phyloP scores from a whole-genome alignment of 306 rosid species.

The Cicer arietinum region DNA sequence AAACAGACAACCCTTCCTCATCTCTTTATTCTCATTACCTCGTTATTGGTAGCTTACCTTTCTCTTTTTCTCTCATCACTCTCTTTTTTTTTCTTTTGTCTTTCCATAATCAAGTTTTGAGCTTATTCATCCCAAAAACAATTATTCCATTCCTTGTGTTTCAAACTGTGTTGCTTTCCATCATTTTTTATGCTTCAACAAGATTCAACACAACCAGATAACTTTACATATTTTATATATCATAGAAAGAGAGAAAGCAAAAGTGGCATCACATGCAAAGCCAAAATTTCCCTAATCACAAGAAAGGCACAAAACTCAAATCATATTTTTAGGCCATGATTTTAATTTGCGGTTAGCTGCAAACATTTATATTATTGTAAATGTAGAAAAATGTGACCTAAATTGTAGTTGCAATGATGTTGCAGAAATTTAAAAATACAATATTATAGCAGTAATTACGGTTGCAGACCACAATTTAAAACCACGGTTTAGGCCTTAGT shows the following conservation, averaged over 20 bases:
- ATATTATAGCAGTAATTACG: no score
- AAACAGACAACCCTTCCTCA: conserved; percentile 66
- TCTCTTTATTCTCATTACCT: conserved; percentile 48
- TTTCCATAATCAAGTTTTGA: conserved; percentile 45
- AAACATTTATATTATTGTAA: no score
- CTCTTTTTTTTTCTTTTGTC: conserved; percentile 32
- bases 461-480: no score
- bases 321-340: conserved; percentile 32
- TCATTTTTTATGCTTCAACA: conserved; percentile 51
- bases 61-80: conserved; percentile 36
- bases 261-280: conserved; percentile 62
- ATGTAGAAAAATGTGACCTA: no score
- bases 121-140: conserved; percentile 68
- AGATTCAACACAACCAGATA: conserved; percentile 46
- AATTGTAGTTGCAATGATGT: no score
- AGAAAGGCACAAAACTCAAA: conserved; percentile 80
- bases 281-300: conserved; percentile 90
- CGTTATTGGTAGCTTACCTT: conserved; percentile 54
- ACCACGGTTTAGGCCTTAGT: not conserved
- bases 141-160: conserved; percentile 63
- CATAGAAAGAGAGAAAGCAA: conserved; percentile 43
- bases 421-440: no score
- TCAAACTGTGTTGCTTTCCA: conserved; percentile 48
- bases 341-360: no score
- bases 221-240: conserved; percentile 47